These are phyloP conservation scores for Fusarium metavorans DNA, from an alignment of 2,329 filamentous ascomycete species.

Conservation along the genomic window DNA sequence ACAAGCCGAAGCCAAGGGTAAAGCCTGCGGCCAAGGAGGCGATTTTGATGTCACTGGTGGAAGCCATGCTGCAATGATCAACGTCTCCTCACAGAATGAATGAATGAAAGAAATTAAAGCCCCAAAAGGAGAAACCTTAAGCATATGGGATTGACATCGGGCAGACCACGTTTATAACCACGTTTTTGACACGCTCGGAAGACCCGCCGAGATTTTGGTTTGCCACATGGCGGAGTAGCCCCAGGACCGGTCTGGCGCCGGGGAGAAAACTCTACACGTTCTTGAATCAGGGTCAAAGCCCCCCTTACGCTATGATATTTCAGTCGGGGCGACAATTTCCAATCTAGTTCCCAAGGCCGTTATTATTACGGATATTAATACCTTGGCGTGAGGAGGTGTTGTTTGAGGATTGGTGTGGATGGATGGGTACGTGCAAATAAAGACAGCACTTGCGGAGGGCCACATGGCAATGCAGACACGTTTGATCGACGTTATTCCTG, in stretches of 20 bases:
- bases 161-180: background rate
- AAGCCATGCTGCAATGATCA: constrained; percentile 17
- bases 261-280: background rate
- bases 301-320: background rate
- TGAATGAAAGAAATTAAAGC: too few relatives aligned
- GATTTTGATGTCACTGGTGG: constrained; percentile 43
- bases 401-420: background rate
- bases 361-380: background rate
- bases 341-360: background rate
- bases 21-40: constrained; percentile 49
- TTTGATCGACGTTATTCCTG: background rate
- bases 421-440: background rate
- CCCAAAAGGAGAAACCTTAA: background rate
- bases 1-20: constrained; percentile 56
- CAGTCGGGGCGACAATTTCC: background rate
- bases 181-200: background rate
- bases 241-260: background rate
- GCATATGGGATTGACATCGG: background rate
- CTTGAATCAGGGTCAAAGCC: background rate
- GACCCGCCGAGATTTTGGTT: background rate
- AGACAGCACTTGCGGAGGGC: background rate
- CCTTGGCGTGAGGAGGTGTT: background rate
- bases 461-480: background rate
- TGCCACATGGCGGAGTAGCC: background rate
- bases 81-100: background rate